Evolutionary conservation across 805 yeast species (phyloP).

Genomic region (Metschnikowia noctiluminum): DNA sequence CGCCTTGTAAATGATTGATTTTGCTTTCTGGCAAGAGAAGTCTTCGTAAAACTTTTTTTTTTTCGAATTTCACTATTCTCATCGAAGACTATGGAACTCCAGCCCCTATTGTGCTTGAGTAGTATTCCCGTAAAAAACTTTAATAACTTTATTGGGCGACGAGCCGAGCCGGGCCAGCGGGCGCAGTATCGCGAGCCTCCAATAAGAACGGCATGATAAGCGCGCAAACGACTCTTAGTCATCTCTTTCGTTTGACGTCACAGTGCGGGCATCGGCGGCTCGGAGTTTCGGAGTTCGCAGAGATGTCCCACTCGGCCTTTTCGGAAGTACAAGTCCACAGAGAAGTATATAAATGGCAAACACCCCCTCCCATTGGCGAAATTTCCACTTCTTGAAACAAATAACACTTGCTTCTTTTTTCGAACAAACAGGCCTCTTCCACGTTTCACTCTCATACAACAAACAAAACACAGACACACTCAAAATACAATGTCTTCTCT

Average conservation of each 20-base stretch:
- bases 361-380: not conserved
- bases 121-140: too few species aligned
- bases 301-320: conserved; percentile 6
- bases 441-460: not conserved
- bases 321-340: conserved; percentile 21
- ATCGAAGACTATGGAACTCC: too few species aligned
- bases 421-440: not conserved
- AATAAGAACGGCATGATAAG: conserved; percentile 6
- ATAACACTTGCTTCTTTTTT: not conserved
- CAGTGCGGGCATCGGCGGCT: conserved; percentile 7
- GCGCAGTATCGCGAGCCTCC: conserved; percentile 4
- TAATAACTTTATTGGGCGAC: not conserved
- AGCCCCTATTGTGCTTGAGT: too few species aligned
- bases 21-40: too few species aligned
- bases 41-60: too few species aligned
- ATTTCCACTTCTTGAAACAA: not conserved
- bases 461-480: not conserved
- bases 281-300: conserved; percentile 19
- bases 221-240: conserved; percentile 6
- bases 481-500: conserved; percentile 14
- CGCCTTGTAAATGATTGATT: too few species aligned
- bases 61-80: too few species aligned
- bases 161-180: not conserved
- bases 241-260: conserved; percentile 16
- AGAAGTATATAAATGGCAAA: conserved; percentile 9